Conservation (phyloP, 495 filamentous ascomycete species). For the Friedmanniomyces endolithicus region DNA sequence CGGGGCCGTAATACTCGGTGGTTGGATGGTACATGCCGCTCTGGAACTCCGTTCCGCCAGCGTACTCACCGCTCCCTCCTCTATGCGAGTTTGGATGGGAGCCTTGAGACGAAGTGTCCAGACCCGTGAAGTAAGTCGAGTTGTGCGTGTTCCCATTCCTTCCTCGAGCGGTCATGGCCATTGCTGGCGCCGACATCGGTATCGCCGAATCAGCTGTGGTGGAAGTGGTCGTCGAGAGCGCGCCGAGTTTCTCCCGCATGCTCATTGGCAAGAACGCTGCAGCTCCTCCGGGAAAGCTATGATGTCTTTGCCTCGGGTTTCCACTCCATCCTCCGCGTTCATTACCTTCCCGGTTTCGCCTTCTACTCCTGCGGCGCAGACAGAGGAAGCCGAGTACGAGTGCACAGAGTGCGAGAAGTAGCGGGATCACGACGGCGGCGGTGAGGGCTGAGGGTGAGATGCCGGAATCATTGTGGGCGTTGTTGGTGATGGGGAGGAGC, state of each 20-base stretch:
- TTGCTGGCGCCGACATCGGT: too few relatives aligned
- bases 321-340: too few relatives aligned
- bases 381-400: neutral
- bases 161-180: too few relatives aligned
- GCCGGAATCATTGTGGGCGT: neutral
- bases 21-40: neutral
- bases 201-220: too few relatives aligned
- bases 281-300: too few relatives aligned
- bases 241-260: constrained; percentile 2
- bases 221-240: neutral
- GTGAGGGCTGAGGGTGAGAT: constrained; percentile 1
- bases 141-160: neutral
- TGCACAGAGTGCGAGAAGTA: constrained; percentile 1
- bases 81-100: neutral
- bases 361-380: neutral
- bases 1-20: neutral
- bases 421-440: neutral
- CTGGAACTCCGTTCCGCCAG: too few relatives aligned
- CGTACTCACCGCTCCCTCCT: neutral
- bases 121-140: constrained; percentile 3
- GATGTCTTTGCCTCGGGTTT: too few relatives aligned
- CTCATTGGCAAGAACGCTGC: neutral
- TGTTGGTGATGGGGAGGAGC: constrained; percentile 2
- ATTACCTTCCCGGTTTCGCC: too few relatives aligned
- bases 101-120: constrained; percentile 6